Evolutionary conservation across 1,284 basidiomycete species (phyloP).

Genomic region (Pisolithus thermaeus): DNA sequence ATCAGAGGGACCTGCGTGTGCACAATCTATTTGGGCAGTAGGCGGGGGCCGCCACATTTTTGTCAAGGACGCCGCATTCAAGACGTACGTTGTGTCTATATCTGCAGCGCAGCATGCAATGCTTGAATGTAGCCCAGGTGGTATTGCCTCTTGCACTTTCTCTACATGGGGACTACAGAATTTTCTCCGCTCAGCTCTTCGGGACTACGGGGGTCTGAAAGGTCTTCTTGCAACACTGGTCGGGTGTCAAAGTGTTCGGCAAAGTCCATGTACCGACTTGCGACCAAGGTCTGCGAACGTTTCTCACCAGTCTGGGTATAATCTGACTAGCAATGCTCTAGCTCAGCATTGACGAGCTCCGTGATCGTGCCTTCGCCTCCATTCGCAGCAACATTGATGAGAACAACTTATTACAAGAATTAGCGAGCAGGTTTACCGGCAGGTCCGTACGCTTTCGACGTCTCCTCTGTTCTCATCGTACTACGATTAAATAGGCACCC

Average conservation of each 20-base stretch:
- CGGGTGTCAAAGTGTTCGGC: conserved; percentile 2
- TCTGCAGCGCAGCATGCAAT: background rate
- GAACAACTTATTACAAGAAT: too few species aligned
- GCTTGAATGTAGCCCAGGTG: background rate
- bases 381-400: too few species aligned
- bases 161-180: conserved; percentile 2
- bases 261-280: conserved; percentile 11
- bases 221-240: background rate
- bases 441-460: too few species aligned
- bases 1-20: too few species aligned
- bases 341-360: too few species aligned
- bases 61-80: conserved; percentile 1
- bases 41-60: conserved; percentile 11
- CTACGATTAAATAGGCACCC: too few species aligned
- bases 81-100: conserved; percentile 6
- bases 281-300: conserved; percentile 1
- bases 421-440: too few species aligned
- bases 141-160: conserved; percentile 6
- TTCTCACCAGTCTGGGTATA: background rate
- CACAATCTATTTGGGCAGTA: too few species aligned
- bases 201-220: background rate
- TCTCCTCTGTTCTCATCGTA: too few species aligned
- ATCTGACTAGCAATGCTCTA: background rate
- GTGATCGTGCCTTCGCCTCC: too few species aligned
- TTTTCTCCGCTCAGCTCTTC: conserved; percentile 4